These are phyloP conservation scores for Diaporthe sp. DNA, from an alignment of 2,329 filamentous ascomycete species.

Conservation along the genomic window DNA sequence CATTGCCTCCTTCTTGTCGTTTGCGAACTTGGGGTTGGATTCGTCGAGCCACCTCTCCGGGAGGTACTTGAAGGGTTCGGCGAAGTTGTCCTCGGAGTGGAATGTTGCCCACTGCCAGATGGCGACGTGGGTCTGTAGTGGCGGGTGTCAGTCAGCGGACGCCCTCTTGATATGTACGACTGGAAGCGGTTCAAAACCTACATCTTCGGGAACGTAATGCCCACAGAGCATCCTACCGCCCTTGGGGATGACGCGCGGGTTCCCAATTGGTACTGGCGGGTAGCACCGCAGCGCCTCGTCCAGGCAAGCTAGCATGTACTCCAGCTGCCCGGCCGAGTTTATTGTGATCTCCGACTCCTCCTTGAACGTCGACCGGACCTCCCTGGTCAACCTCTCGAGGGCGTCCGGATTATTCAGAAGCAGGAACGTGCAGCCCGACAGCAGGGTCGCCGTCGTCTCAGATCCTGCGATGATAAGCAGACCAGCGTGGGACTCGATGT, in stretches of 20 bases:
- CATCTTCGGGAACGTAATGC: slow-evolving; percentile 34
- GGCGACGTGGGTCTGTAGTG: slow-evolving; percentile 46
- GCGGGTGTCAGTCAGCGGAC: not conserved
- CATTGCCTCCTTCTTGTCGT: slow-evolving; percentile 34
- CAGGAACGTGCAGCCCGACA: slow-evolving; percentile 37
- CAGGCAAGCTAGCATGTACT: slow-evolving; percentile 53
- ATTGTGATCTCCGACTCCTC: slow-evolving; percentile 50
- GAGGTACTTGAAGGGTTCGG: slow-evolving; percentile 47
- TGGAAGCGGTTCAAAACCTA: not conserved
- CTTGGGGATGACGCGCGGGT: slow-evolving; percentile 32
- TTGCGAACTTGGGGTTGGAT: slow-evolving; percentile 34
- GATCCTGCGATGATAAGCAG: slow-evolving; percentile 34
- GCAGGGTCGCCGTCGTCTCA: slow-evolving; percentile 39
- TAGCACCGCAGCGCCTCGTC: slow-evolving; percentile 55
- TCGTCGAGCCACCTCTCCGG: slow-evolving; percentile 50
- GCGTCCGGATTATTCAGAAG: slow-evolving; percentile 43
- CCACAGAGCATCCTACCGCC: slow-evolving; percentile 33
- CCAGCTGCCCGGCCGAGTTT: slow-evolving; percentile 43
- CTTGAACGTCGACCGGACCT: slow-evolving; percentile 51
- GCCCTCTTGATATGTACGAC: too few relatives aligned
- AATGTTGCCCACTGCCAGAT: slow-evolving; percentile 48
- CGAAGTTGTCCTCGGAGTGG: slow-evolving; percentile 48
- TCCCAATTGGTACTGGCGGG: slow-evolving; percentile 42
- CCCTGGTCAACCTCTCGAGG: slow-evolving; percentile 46
- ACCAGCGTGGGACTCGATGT: slow-evolving; percentile 13